Base-by-base conservation (phyloP, 306 rosid genomes). In the Ormosia emarginata region DNA sequence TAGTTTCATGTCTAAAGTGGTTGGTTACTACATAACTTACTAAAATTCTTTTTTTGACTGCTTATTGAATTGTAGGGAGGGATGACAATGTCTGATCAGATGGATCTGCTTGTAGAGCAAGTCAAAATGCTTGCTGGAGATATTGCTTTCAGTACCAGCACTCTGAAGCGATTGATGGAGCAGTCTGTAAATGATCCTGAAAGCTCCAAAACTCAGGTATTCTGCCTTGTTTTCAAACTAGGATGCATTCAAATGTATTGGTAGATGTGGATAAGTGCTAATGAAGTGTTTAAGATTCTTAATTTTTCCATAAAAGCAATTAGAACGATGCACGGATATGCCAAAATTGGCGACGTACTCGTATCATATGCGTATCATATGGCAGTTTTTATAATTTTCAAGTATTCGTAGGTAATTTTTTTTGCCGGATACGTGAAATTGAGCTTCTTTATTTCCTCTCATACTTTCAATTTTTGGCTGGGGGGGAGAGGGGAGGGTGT, bases 111-210 rank as follows among this genome's bases (percentile, higher is more conserved):
- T 62, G 97, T 86, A 0, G 99, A 96, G 90, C 99, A 96, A 92
- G 99, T 93, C 64, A 96, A 96, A 91, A 89, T 93, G 99, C 98
- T 96, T 65, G 94, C 98, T 73, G 99, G 97, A 79, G 99, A 96
- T 83, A 89, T 96, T 85, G 99, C 99, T 36, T 94, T 96, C 69
- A 87, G 92, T 83, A 92, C 99, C 72, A 96, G 99, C 86, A 87
- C 99, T 82, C 91, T 96, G 84, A 96, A 93, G 85, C 99, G 99
- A 73, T 83, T 96, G 89, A 88, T 88, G 72, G 99, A 96, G 88
- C 97, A 93, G 82, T 96, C 99, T 47, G 81, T 82, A 59, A 90
- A 91, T 85, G 94, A 96, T 39, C 93, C 98, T 36, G 97, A 91
- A 81, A 87, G 90, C 88, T 91, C 90, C 30, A 93, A 90, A 91